A percentile compares a stretch with the other conserved stretches of the same genome.
Evolutionary conservation across 1,284 basidiomycete species (phyloP).

Genomic region (Ceraceosorus guamensis): DNA sequence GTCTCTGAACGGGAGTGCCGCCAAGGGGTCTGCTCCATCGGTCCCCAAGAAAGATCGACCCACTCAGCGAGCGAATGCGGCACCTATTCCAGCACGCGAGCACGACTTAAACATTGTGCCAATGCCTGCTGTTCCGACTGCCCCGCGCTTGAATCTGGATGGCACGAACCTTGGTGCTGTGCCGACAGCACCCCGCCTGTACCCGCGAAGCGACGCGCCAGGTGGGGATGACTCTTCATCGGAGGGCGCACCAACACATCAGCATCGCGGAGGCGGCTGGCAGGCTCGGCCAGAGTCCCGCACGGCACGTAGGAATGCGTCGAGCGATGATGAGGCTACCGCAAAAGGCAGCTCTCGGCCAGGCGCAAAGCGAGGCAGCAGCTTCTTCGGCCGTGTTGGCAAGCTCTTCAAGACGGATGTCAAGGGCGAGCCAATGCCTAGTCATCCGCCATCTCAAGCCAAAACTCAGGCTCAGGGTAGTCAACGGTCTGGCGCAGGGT

Average conservation of each 20-base stretch:
- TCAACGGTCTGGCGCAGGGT: constrained; percentile 11
- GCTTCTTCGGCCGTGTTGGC: constrained; percentile 38
- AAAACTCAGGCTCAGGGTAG: neutral
- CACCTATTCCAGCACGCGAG: neutral
- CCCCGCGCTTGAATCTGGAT: constrained; percentile 14
- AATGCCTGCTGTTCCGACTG: constrained; percentile 9
- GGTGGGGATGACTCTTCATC: constrained; percentile 4
- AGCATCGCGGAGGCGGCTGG: constrained; percentile 10
- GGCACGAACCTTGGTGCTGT: constrained; percentile 23
- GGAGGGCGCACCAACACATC: constrained; percentile 3
- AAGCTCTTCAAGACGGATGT: constrained; percentile 45
- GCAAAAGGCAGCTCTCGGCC: constrained; percentile 13
- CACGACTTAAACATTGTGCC: neutral
- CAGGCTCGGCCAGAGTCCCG: neutral
- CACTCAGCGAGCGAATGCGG: neutral
- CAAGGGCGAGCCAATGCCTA: constrained; percentile 11
- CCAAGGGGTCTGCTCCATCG: neutral
- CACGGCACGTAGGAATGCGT: neutral
- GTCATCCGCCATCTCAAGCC: constrained; percentile 1
- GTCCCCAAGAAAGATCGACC: neutral
- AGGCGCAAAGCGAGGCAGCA: constrained; percentile 21
- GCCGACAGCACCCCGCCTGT: constrained; percentile 17
- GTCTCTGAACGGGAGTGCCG: neutral
- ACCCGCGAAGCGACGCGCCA: constrained; percentile 6
- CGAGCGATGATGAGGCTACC: constrained; percentile 6